Conservation (phyloP, 108 stramenopile species). For the Cylindrotheca closterium region DNA sequence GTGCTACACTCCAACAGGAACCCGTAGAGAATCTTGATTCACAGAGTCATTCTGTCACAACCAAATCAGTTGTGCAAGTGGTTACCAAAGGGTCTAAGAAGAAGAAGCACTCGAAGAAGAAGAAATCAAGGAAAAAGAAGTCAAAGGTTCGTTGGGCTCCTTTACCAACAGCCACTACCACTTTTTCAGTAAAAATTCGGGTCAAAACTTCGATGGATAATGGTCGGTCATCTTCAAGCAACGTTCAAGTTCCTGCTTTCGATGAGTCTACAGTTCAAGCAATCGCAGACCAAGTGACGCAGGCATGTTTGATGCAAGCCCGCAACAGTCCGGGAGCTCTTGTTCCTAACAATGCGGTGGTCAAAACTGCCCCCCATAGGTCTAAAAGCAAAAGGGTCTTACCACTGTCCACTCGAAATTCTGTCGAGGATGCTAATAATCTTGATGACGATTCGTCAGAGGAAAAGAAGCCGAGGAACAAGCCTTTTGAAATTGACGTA, state of each 20-base stretch:
- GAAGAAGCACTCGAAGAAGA: background rate
- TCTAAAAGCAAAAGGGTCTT: too few relatives aligned
- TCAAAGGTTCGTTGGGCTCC: constrained; percentile 18
- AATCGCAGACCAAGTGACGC: constrained; percentile 31
- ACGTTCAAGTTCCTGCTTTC: constrained; percentile 13
- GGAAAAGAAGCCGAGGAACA: too few relatives aligned
- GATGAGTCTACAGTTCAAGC: constrained; percentile 27
- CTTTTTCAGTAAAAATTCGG: constrained; percentile 33
- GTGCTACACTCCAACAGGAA: background rate
- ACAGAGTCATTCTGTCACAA: background rate
- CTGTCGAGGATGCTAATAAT: too few relatives aligned
- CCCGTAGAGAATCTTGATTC: background rate
- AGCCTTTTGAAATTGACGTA: background rate
- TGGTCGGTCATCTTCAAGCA: constrained; percentile 1
- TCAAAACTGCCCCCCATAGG: background rate
- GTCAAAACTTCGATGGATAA: constrained; percentile 16
- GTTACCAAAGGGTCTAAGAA: background rate
- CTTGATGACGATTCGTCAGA: too few relatives aligned
- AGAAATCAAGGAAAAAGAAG: background rate
- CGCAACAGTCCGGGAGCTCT: background rate
- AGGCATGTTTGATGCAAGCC: constrained; percentile 17
- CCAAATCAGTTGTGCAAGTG: background rate
- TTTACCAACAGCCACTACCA: constrained; percentile 17
- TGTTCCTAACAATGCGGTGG: background rate
- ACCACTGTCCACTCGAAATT: too few relatives aligned